Conservation (phyloP, 1,284 basidiomycete genomes). For the Microbotryum saponariae region DNA sequence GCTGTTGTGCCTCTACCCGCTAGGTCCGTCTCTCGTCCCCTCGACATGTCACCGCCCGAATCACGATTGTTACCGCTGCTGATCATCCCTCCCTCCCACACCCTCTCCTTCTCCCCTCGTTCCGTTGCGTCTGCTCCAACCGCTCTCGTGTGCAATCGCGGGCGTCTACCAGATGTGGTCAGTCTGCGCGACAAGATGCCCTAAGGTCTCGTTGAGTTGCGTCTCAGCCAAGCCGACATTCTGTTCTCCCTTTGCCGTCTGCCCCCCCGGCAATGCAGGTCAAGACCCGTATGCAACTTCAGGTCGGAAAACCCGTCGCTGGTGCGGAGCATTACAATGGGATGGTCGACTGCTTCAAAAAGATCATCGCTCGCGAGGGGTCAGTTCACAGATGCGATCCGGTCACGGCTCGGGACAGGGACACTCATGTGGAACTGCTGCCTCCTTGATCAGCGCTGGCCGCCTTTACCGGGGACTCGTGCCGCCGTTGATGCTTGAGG, state of each 20-base stretch:
- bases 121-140: neutral
- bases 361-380: conserved; percentile 79
- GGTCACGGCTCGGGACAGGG: neutral
- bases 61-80: neutral
- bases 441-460: conserved; percentile 51
- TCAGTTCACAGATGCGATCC: conserved; percentile 42
- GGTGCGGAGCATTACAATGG: conserved; percentile 46
- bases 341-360: conserved; percentile 69
- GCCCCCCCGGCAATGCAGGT: conserved; percentile 45
- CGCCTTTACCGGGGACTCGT: conserved; percentile 89
- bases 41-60: neutral
- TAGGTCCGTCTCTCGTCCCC: conserved; percentile 53
- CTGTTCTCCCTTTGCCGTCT: conserved; percentile 31
- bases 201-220: conserved; percentile 18
- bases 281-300: conserved; percentile 96
- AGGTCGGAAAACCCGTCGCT: conserved; percentile 61
- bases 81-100: conserved; percentile 8
- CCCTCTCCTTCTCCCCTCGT: neutral
- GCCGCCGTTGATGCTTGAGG: conserved; percentile 88
- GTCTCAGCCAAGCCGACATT: conserved; percentile 40
- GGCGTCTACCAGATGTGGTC: conserved; percentile 19
- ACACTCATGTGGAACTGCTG: too few relatives aligned
- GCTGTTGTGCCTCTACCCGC: conserved; percentile 84
- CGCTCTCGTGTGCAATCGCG: conserved; percentile 4
- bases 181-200: neutral